Evolutionary conservation across 164 flowering plant species (phyloP).

Genomic region (Euptelea pleiosperma): DNA sequence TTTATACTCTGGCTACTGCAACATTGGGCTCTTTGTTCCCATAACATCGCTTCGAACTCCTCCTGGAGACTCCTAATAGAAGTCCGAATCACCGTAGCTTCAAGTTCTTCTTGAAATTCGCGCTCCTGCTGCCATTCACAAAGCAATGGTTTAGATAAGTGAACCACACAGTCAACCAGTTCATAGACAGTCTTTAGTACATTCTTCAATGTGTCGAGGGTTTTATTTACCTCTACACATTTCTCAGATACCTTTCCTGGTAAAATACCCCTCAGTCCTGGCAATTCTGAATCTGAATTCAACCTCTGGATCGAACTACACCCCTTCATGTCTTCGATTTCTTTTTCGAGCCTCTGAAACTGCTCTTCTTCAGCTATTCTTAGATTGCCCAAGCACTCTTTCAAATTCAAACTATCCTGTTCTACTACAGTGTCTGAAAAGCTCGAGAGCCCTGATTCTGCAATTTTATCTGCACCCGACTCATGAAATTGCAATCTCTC

Average conservation of each 20-base stretch:
- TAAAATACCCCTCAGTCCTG: too few species aligned
- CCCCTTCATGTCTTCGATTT: too few species aligned
- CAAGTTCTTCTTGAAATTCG: constrained; percentile 40
- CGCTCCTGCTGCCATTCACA: constrained; percentile 24
- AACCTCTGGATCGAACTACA: constrained; percentile 40
- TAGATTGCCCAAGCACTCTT: constrained; percentile 25
- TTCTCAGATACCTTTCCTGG: constrained; percentile 29
- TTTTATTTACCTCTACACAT: constrained; percentile 32
- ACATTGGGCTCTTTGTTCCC: too few species aligned
- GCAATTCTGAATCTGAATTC: constrained; percentile 27
- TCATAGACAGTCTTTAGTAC: too few species aligned
- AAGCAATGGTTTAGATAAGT: constrained; percentile 29
- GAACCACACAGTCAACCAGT: constrained; percentile 21
- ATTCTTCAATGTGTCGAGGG: constrained; percentile 27
- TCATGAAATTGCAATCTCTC: constrained; percentile 28
- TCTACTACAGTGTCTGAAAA: constrained; percentile 14
- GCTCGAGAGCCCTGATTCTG: constrained; percentile 1
- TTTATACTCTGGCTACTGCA: too few species aligned
- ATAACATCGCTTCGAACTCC: too few species aligned
- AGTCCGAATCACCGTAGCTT: constrained; percentile 42
- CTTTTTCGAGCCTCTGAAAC: too few species aligned
- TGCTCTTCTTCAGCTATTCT: constrained; percentile 31
- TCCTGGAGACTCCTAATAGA: too few species aligned
- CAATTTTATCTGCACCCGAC: constrained; percentile 15
- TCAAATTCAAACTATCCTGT: constrained; percentile 25